Percentiles rank a stretch among this genome's conserved stretches.
phyloP scores from a whole-genome alignment of 345 rosid species.

The Populus deltoides region DNA sequence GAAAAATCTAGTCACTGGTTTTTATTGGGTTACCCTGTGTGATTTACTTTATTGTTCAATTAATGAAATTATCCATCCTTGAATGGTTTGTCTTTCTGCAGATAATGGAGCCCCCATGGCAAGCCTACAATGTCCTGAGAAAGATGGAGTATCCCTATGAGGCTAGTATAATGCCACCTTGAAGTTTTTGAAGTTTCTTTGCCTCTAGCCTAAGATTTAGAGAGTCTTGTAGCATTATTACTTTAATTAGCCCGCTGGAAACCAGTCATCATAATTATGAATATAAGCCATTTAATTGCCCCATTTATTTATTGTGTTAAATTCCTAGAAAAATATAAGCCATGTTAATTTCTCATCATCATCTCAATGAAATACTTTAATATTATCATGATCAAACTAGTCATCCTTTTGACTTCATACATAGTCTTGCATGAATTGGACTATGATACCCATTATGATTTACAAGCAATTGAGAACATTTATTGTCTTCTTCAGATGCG shows the following conservation, averaged over 20 bases:
- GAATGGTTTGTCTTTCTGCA: conserved; percentile 25
- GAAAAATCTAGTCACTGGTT: neutral
- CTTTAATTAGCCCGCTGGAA: neutral
- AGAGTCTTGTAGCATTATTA: neutral
- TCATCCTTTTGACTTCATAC: neutral
- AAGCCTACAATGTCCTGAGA: conserved; percentile 71
- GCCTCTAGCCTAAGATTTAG: neutral
- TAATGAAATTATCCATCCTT: neutral
- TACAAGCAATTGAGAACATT: neutral
- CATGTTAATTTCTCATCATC: too few relatives aligned
- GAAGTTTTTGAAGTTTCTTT: neutral
- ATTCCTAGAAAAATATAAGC: too few relatives aligned
- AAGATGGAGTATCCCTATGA: conserved; percentile 96
- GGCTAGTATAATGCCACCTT: conserved; percentile 39
- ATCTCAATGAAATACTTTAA: neutral
- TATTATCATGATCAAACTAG: neutral
- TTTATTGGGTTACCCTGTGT: neutral
- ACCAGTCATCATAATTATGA: neutral
- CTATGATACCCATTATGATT: neutral
- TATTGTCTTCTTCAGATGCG: neutral
- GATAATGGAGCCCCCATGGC: conserved; percentile 98
- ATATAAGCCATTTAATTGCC: neutral
- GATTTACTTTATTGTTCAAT: neutral
- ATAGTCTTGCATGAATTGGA: neutral
- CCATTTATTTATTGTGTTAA: neutral